These are phyloP conservation scores for Botrytis tulipae DNA, from an alignment of 2,329 filamentous ascomycete genomes.

Conservation along the genomic window DNA sequence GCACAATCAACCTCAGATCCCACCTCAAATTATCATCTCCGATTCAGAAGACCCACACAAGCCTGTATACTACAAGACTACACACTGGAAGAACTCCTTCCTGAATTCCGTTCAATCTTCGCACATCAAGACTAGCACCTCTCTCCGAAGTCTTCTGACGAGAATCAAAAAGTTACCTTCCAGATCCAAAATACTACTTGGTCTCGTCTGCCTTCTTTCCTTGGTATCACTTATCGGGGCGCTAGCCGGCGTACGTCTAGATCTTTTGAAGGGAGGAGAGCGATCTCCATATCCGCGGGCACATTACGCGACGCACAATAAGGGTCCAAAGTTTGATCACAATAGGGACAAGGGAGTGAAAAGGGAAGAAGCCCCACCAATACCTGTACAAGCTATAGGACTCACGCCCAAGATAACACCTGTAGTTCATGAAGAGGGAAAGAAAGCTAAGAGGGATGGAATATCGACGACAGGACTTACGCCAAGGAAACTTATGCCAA, in stretches of 20 bases:
- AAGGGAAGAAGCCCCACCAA: background rate
- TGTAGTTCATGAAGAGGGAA: background rate
- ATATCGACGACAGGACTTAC: background rate
- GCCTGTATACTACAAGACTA: background rate
- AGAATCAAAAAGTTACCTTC: background rate
- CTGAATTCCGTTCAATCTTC: constrained; percentile 7
- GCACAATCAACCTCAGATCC: constrained; percentile 12
- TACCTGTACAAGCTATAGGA: constrained; percentile 2
- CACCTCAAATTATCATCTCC: constrained; percentile 4
- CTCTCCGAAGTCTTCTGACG: background rate
- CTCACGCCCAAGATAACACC: background rate
- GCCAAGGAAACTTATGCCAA: constrained; percentile 1
- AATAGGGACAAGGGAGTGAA: constrained; percentile 3
- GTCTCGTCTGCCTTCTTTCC: constrained; percentile 1
- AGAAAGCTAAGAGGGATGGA: background rate
- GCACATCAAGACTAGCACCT: background rate
- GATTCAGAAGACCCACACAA: constrained; percentile 7
- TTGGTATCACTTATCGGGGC: background rate
- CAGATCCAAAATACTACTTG: constrained; percentile 1
- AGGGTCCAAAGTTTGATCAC: constrained; percentile 5
- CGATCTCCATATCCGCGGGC: background rate
- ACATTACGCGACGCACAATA: constrained; percentile 9
- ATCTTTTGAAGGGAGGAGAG: background rate
- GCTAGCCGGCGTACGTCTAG: background rate
- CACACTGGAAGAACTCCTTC: constrained; percentile 2